Evolutionary conservation across 1,139 yeast genomes (phyloP), one percentile per base, ranked within the genome.

Genomic region (Taphrina deformans): DNA sequence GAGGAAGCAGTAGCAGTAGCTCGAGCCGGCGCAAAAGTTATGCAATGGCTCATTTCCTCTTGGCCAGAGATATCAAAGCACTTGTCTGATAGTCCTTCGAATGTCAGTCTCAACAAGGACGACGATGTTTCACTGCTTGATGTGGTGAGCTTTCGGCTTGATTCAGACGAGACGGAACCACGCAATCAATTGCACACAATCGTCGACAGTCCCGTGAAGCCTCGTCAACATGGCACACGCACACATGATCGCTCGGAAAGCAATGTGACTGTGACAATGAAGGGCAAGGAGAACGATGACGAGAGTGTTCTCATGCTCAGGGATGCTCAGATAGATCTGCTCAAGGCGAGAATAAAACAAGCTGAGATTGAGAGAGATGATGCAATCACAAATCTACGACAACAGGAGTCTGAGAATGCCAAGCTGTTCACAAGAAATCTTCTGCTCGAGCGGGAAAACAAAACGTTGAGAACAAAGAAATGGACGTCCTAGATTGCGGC

Each of bases 1-100:
- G 60, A 64, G 38, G 63, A 64, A 46, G 66, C 62, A 16, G 59
- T 35, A 14, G 51, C 56, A 9, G 53, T 55, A 16, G 66, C 66
- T 7, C 52, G 55, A 9, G 52, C 61, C 18, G 63, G 58, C 7
- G 63, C 63, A 2, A 48, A 45, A 33, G 55, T 64, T 23, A 35
- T 64, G 41, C 63, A 58, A 27, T 38, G 48, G 45, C 29, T 64
- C 23, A 56, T 64, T 27, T 56, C 48, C 18, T 50, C 41, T 23
- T 64, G 66, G 66, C 50, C 40, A 16, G 46, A 35, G 44, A 40
- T 64, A 12, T 41, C 56, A 12, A 26, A 18, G 29, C 38, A 26
- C 14, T 16, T 59, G 24, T 16, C 40, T 3, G 33, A 16, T 12
- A 18, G 7, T 38, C 7, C 41, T 38, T 7, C 3, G 18, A n/a